Evolutionary conservation across 169 alveolate species (phyloP).

Genomic region (Ichthyophthirius multifiliis): DNA sequence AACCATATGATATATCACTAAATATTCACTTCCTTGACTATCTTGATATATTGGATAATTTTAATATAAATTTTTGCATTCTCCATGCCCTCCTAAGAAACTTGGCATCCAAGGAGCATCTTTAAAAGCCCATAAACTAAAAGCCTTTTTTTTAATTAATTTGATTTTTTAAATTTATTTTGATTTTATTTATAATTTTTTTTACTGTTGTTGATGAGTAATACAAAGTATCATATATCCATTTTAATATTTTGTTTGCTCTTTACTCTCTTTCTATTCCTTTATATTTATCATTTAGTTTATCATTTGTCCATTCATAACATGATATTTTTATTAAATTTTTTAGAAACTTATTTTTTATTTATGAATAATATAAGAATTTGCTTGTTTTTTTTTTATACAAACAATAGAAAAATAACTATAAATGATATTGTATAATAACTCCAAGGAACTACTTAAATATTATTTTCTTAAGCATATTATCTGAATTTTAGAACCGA

Average conservation of each 20-base stretch:
- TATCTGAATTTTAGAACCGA: too few species aligned
- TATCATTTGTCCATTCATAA: not conserved
- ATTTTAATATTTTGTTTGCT: constrained; percentile 15
- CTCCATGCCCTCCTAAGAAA: not conserved
- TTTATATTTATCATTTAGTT: constrained; percentile 11
- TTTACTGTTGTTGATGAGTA: constrained; percentile 9
- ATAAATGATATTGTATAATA: too few species aligned
- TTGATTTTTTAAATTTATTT: not conserved
- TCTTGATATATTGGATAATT: not conserved
- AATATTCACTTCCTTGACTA: not conserved
- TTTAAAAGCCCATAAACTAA: not conserved
- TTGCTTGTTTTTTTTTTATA: too few species aligned
- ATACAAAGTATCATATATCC: constrained; percentile 22
- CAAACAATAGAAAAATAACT: too few species aligned
- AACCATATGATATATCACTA: not conserved
- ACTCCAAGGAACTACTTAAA: too few species aligned
- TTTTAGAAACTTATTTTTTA: too few species aligned
- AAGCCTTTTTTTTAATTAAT: not conserved
- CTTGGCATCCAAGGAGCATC: not conserved
- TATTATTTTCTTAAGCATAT: too few species aligned
- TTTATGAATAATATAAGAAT: too few species aligned
- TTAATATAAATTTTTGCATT: not conserved
- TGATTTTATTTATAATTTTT: not conserved
- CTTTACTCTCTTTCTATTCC: constrained; percentile 10
- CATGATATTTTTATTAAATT: too few species aligned